Base-by-base conservation (phyloP, 495 filamentous ascomycete species). In the Hyaloscypha finlandica region DNA sequence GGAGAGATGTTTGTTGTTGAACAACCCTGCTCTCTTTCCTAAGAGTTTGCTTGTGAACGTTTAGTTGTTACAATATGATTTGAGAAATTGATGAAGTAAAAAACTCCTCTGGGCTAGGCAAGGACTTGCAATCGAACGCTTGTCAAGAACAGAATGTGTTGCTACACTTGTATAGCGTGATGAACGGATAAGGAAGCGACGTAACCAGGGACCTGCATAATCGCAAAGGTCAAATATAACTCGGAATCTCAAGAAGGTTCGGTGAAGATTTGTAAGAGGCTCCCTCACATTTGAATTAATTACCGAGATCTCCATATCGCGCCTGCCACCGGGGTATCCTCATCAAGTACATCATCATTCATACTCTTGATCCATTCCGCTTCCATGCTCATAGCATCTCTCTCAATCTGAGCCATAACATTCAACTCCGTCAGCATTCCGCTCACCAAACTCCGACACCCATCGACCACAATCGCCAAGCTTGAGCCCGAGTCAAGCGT, bases 371-470 rank as follows among this genome's bases (percentile, higher is more conserved):
- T 81, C 84, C 84, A 86, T 29, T 69, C 70, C 35, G 74, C 74
- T 73, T 86, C 84, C 22, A 74, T 71, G 16, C 66, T 68, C 45
- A 77, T 71, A 6, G 77, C 79, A 61, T 83, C 81, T 31, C 71
- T 67, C 72, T 85, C 80, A 39, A 85, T 80, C 67, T 74, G 69
- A 56, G 75, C 75, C 84, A 86, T 85, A 11, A 78, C 33, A 3
- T 66, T 66, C 53, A 86, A 74, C 70, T 85, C 84, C 22, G 69
- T 72, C 57, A 82, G 68, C 83, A 86, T 85, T 31, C 79, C 78
- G 52, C 68, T 57, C 4, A 84, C 77, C 42, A 85, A 67, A 8
- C 63, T 63, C 4, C 75, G 63, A 64, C 76, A 80, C 1, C 77
- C 77, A n/a, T 58, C 67, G 8, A 84, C 64, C 57, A 81, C 77